phyloP scores from a whole-genome alignment of 306 rosid species.

The Lithocarpus polystachyus region DNA sequence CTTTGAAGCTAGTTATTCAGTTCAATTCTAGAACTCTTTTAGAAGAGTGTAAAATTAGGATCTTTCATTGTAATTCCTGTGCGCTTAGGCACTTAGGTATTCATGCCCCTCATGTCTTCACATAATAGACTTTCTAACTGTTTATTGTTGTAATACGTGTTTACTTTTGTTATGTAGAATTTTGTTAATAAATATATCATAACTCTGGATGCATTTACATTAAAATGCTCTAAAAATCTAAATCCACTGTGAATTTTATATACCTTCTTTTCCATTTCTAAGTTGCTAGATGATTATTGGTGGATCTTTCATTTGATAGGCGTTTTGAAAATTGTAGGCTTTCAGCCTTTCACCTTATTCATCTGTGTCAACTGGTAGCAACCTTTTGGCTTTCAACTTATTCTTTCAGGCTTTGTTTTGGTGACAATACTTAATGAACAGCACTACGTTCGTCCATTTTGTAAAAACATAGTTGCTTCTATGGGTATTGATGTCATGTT shows the following conservation, averaged over 20 bases:
- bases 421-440: not conserved
- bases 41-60: not conserved
- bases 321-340: too few species aligned
- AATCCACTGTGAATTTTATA: not conserved
- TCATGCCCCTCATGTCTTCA: not conserved
- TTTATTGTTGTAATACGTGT: not conserved
- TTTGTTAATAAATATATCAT: too few species aligned
- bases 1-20: not conserved
- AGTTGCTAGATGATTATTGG: not conserved
- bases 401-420: not conserved
- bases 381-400: not conserved
- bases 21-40: not conserved
- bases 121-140: not conserved
- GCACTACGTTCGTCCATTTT: not conserved
- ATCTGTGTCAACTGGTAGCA: too few species aligned
- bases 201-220: not conserved
- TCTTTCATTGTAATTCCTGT: not conserved
- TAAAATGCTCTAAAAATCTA: not conserved
- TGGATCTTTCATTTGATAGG: not conserved
- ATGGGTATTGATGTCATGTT: not conserved
- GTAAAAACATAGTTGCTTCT: not conserved
- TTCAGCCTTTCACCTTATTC: too few species aligned
- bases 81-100: not conserved
- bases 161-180: not conserved
- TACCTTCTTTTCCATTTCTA: too few species aligned